These are phyloP conservation scores for Heliocybe sulcata DNA, from an alignment of 1,284 basidiomycete species.

Conservation along the genomic window DNA sequence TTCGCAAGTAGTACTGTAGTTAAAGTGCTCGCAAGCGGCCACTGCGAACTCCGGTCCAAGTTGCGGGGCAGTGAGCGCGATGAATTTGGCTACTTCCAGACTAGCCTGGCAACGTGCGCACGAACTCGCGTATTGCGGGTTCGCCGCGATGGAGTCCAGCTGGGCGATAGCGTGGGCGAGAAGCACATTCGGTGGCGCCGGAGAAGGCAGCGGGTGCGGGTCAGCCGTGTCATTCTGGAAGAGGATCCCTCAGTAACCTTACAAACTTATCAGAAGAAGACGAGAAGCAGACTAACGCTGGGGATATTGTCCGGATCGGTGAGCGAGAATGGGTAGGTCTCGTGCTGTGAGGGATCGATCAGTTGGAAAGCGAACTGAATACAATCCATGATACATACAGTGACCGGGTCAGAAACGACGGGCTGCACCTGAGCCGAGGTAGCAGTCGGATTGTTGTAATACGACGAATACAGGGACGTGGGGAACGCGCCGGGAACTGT, in stretches of 20 bases:
- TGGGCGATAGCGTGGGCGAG: constrained; percentile 45
- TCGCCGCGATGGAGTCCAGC: constrained; percentile 43
- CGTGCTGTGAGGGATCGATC: constrained; percentile 31
- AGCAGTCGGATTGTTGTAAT: constrained; percentile 66
- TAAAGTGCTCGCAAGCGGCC: constrained; percentile 53
- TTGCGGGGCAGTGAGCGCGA: constrained; percentile 58
- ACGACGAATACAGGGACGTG: constrained; percentile 51
- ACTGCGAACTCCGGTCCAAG: constrained; percentile 53
- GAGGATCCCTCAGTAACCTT: background rate
- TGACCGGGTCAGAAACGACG: constrained; percentile 60
- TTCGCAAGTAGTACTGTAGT: constrained; percentile 46
- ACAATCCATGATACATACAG: constrained; percentile 27
- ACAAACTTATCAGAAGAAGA: background rate
- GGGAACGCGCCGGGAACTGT: constrained; percentile 58
- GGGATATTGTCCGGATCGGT: constrained; percentile 55
- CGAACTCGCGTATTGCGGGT: constrained; percentile 40
- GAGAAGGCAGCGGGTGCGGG: constrained; percentile 57
- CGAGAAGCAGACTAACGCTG: constrained; percentile 20
- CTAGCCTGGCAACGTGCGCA: constrained; percentile 60
- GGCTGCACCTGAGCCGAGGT: constrained; percentile 65
- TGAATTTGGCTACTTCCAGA: constrained; percentile 59
- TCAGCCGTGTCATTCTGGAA: constrained; percentile 48
- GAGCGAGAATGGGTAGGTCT: constrained; percentile 46
- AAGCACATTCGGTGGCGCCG: constrained; percentile 34
- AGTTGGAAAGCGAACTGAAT: background rate